Percentiles rank a stretch among this genome's conserved stretches.
These are phyloP conservation scores for Eucalyptus rudis DNA, from an alignment of 345 rosid genomes.

Conservation along the genomic window DNA sequence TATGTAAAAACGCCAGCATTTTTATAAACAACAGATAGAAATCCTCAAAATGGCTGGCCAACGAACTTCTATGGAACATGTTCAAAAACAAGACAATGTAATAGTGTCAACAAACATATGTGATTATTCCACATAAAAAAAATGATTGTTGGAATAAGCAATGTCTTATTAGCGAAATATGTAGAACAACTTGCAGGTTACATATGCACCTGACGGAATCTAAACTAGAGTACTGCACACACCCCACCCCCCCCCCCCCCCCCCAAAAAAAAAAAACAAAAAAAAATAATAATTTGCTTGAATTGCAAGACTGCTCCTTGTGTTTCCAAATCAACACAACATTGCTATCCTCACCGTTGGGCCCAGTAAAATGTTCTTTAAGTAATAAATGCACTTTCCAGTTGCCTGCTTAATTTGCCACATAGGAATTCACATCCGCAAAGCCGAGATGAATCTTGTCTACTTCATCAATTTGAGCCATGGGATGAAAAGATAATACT, in stretches of 20 bases:
- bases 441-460: neutral
- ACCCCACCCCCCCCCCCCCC: no score
- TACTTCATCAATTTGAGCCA: neutral
- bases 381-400: neutral
- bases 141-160: neutral
- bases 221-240: neutral
- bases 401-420: neutral
- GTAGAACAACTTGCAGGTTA: neutral
- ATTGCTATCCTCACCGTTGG: neutral
- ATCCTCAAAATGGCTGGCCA: neutral
- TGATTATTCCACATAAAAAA: neutral
- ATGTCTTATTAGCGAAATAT: neutral
- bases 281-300: neutral
- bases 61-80: neutral
- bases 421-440: neutral
- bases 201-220: neutral
- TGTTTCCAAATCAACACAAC: neutral
- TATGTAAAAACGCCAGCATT: neutral
- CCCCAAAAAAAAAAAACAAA: no score
- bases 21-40: neutral
- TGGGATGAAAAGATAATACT: neutral
- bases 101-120: neutral
- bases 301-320: neutral
- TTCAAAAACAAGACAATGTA: neutral
- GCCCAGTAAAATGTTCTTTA: neutral